These are phyloP conservation scores for Trypanosoma vivax DNA, from an alignment of 208 protist genomes.

Conservation along the genomic window DNA sequence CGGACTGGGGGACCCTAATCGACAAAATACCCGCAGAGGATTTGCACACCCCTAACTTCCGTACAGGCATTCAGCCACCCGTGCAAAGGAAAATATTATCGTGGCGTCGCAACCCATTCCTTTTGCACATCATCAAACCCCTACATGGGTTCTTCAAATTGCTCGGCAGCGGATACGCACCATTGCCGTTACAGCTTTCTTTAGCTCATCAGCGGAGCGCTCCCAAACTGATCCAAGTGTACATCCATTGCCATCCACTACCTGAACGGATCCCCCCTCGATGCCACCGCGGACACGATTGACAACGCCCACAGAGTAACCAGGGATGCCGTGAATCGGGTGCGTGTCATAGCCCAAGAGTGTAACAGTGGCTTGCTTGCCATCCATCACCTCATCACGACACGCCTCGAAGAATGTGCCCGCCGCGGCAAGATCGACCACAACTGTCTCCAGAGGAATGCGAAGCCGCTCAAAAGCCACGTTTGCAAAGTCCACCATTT, in stretches of 20 bases:
- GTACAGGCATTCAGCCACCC: too few species aligned
- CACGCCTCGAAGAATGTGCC: constrained; percentile 50
- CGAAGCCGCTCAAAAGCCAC: constrained; percentile 50
- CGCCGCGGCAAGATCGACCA: constrained; percentile 21
- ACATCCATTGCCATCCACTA: constrained; percentile 77
- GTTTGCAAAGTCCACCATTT: constrained; percentile 52
- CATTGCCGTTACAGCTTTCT: constrained; percentile 38
- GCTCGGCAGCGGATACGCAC: constrained; percentile 26
- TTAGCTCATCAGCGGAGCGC: constrained; percentile 38
- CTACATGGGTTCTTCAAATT: neutral
- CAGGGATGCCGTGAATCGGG: constrained; percentile 63
- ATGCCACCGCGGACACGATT: constrained; percentile 41
- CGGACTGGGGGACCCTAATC: too few species aligned
- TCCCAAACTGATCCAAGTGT: constrained; percentile 59
- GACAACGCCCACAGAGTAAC: constrained; percentile 63
- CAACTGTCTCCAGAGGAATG: constrained; percentile 54
- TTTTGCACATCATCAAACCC: neutral
- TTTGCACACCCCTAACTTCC: too few species aligned
- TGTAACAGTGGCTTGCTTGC: constrained; percentile 59
- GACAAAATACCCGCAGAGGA: too few species aligned
- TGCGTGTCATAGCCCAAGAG: constrained; percentile 75
- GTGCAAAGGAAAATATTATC: too few species aligned
- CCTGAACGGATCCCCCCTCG: constrained; percentile 48
- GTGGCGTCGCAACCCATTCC: too few species aligned
- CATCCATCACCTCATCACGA: constrained; percentile 25